Base-by-base conservation (phyloP, 352 stramenopile genomes). In the Phytophthora pini region DNA sequence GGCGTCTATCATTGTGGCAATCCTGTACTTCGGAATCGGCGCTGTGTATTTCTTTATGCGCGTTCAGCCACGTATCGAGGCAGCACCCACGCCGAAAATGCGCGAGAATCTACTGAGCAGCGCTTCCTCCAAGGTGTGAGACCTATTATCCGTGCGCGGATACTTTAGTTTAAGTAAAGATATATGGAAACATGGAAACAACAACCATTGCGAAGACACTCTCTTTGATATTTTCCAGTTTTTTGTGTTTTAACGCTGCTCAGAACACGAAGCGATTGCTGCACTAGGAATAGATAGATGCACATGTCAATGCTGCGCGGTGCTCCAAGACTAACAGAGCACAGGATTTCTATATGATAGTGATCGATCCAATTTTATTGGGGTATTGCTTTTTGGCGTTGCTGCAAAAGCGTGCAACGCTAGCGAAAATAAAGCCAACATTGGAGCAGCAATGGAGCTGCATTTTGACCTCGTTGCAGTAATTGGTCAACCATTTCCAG, bases 21-120 rank as follows among this genome's bases (percentile, higher is more conserved):
- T 79, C 32, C 10, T 87, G 24, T 87, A 88, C 65, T 91, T 91
- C 50, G 55, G 51, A 17, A 46, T 80, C 17, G 82, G 77, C 20
- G 74, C 68, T 0, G 64, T 76, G 6, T 88, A 84, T 56, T 90
- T 80, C 56, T 68, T 84, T 44, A 53, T 69, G 29, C 52, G 55
- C 12, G 74, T 88, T 20, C 63, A 75, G 55, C 63, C 79, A 29
- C 70, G 69, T 31, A 38, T 88, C 8, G 61, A 61, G 11, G 58
- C 47, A 5, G 56, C 67, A 4, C 53, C 60, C 4, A 76, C 75
- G 26, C 53, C 69, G 22, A 82, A 85, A 64, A 49, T 85, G 39
- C 76, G 76, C 26, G 78, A 87, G 15, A 73, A 73, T 46, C 27
- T 87, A 41, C 58, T 87, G 15, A 87, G 78, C 48, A 55, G 12